phyloP scores from a whole-genome alignment of 2,329 filamentous ascomycete genomes.

The Harringtonia lauricola region DNA sequence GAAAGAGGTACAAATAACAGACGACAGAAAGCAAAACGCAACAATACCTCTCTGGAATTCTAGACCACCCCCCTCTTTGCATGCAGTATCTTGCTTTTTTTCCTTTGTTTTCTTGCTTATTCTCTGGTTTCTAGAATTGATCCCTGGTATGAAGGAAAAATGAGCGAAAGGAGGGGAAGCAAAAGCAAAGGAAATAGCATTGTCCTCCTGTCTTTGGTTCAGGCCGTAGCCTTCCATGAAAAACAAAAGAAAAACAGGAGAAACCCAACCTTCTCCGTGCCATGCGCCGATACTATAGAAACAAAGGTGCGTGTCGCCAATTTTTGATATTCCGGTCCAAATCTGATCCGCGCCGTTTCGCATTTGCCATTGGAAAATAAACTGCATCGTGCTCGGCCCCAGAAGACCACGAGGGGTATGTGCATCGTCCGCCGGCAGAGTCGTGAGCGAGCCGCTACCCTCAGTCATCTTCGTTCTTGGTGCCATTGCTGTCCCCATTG shows the following conservation, averaged over 20 bases:
- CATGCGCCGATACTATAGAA: slow-evolving; percentile 1
- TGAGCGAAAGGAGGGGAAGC: too few species aligned
- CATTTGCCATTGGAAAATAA: not conserved
- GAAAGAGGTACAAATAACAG: not conserved
- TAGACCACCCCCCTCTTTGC: too few species aligned
- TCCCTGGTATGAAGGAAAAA: too few species aligned
- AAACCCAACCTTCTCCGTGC: not conserved
- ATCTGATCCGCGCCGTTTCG: not conserved
- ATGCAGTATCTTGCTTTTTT: not conserved
- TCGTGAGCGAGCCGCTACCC: too few species aligned
- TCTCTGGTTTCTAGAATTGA: too few species aligned
- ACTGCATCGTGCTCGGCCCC: too few species aligned
- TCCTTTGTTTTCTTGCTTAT: not conserved
- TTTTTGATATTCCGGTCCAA: slow-evolving; percentile 3
- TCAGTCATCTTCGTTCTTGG: slow-evolving; percentile 6
- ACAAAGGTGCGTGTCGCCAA: not conserved
- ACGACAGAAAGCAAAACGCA: not conserved
- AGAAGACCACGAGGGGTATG: too few species aligned
- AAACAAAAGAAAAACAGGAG: not conserved
- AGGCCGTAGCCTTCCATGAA: too few species aligned
- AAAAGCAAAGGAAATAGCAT: not conserved
- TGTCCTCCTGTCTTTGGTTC: not conserved
- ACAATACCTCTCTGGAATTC: not conserved
- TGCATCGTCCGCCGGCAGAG: too few species aligned
- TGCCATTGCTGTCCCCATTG: slow-evolving; percentile 3